A percentile compares a stretch with the other conserved stretches of the same genome.
phyloP scores from a whole-genome alignment of 108 stramenopile species.

The Skeletonema potamos region DNA sequence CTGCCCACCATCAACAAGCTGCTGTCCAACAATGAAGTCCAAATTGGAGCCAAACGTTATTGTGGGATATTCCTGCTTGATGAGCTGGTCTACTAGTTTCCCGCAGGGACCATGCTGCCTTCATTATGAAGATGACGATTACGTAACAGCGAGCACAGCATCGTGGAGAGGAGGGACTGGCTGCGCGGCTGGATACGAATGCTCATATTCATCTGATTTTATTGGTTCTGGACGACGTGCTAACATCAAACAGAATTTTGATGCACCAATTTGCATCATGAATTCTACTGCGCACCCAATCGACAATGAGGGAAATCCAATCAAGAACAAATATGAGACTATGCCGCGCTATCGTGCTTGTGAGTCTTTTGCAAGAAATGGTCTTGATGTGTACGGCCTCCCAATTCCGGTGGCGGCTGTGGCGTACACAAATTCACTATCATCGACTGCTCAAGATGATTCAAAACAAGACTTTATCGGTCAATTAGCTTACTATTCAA shows the following conservation, averaged over 20 bases:
- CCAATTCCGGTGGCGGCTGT: background rate
- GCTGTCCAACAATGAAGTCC: background rate
- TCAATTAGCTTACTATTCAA: slow-evolving; percentile 59
- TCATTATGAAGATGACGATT: background rate
- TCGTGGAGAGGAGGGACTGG: background rate
- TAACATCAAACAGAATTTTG: too few species aligned
- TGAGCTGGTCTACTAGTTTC: background rate
- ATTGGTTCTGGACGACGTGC: background rate
- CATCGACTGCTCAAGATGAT: background rate
- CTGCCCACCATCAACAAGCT: slow-evolving; percentile 1
- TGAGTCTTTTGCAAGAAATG: background rate
- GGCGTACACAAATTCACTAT: background rate
- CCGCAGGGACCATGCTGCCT: background rate
- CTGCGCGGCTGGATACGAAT: background rate
- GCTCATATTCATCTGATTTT: background rate
- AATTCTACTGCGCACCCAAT: background rate
- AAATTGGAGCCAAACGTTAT: background rate
- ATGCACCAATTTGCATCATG: background rate
- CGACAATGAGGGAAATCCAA: slow-evolving; percentile 7
- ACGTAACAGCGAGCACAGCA: background rate
- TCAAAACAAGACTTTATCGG: background rate
- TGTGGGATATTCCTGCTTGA: slow-evolving; percentile 3
- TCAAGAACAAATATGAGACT: slow-evolving; percentile 8
- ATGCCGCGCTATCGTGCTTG: slow-evolving; percentile 25
- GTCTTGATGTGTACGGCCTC: slow-evolving; percentile 13